Evolutionary conservation across 1,139 yeast species (phyloP), one percentile per base, ranked within the genome.

Genomic region (Hemisphaericaspora lyxosophila): DNA sequence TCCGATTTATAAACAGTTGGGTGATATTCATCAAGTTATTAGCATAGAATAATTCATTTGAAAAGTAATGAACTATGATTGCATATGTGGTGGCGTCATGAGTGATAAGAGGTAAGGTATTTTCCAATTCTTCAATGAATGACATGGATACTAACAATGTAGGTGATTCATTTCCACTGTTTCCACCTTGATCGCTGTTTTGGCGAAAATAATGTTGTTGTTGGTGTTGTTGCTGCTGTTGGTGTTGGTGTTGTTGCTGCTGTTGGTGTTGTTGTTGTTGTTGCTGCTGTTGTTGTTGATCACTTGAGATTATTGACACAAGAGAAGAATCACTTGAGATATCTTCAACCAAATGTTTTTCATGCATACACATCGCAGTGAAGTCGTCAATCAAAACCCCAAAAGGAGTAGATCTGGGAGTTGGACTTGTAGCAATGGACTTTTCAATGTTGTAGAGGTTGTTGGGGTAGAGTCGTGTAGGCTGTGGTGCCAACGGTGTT

Each of bases 1-100:
- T 49, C 13, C 42, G 35, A 26, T 44, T 45, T 5, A 41, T 26
- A 33, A 48, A 46, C 35, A 40, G 44, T 17, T 45, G 45, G 6
- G 47, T 26, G 27, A 56, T 38, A 17, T 43, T 38, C 13, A 38
- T 38, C 24, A 56, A 44, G 35, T 52, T 54, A 8, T 47, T 36
- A 8, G 57, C 50, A 38, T 53, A 47, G 36, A 52, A 56, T 8
- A 49, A 9, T 36, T 56, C 55, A 29, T 53, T 50, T 20, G 46
- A 43, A 26, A 54, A 49, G 38, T 33, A 46, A 12, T 36, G 36
- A 12, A 39, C 23, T 25, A 39, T 34, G 14, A 42, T 36, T 5
- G 26, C 22, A 15, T 20, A 26, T 8, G 36, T 15, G 8, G 35
- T 25, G 26, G 28, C 16, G 19, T 25, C 27, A 28, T 36, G 33